Evolutionary conservation across 2,329 filamentous ascomycete species (phyloP).

Genomic region (Chrysoporthe cubensis): DNA sequence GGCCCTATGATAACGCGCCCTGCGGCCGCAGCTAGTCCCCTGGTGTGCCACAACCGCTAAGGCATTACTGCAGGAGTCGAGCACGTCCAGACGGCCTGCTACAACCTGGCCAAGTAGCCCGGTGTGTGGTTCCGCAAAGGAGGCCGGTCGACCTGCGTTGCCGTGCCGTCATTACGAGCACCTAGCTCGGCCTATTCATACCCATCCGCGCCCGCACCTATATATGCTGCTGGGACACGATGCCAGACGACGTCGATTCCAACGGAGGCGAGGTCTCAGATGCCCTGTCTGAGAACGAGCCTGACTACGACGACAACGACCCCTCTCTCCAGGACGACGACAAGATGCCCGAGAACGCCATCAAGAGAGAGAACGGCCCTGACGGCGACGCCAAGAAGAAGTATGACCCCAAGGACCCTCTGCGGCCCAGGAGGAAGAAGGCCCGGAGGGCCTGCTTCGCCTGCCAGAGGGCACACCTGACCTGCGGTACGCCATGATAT

Average conservation of each 20-base stretch:
- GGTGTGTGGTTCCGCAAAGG: slow-evolving; percentile 30
- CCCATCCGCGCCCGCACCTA: slow-evolving; percentile 20
- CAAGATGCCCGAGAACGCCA: slow-evolving; percentile 55
- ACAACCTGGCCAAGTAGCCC: slow-evolving; percentile 25
- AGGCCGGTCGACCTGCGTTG: slow-evolving; percentile 36
- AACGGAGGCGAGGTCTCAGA: slow-evolving; percentile 61
- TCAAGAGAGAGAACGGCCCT: slow-evolving; percentile 47
- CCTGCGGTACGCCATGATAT: slow-evolving; percentile 78
- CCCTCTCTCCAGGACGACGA: slow-evolving; percentile 52
- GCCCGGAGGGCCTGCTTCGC: slow-evolving; percentile 93
- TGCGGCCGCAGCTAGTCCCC: slow-evolving; percentile 35
- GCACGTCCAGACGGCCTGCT: slow-evolving; percentile 26
- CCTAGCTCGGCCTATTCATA: slow-evolving; percentile 23
- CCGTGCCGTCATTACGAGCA: slow-evolving; percentile 37
- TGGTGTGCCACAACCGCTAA: slow-evolving; percentile 35
- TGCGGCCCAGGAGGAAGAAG: slow-evolving; percentile 91
- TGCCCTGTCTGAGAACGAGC: slow-evolving; percentile 62
- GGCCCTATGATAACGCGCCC: slow-evolving; percentile 32
- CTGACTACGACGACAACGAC: slow-evolving; percentile 56
- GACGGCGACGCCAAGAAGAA: slow-evolving; percentile 66
- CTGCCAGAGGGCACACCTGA: slow-evolving; percentile 95
- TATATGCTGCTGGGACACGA: slow-evolving; percentile 60
- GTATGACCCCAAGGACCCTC: slow-evolving; percentile 84
- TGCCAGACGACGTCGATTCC: slow-evolving; percentile 59
- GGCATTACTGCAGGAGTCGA: slow-evolving; percentile 36